Evolutionary conservation across 306 rosid species (phyloP).

Genomic region (Begonia fuchsioides): DNA sequence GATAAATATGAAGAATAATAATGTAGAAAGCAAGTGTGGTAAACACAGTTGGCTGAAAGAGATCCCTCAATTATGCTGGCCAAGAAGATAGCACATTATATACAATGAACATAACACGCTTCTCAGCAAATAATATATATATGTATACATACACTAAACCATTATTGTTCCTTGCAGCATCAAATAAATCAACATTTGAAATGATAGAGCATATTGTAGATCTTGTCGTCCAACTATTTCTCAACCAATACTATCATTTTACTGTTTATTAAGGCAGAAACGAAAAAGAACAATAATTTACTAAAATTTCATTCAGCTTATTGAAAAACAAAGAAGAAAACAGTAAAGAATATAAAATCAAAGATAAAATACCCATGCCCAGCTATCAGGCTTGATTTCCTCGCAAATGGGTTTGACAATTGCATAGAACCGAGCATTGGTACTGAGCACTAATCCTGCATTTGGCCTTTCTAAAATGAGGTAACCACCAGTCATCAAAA

Average conservation of each 20-base stretch:
- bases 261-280: background rate
- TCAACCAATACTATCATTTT: background rate
- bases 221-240: background rate
- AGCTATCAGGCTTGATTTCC: conserved; percentile 32
- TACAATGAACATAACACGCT: no score
- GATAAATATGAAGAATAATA: no score
- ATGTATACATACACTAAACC: no score
- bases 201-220: no score
- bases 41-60: background rate
- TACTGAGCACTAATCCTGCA: conserved; percentile 73
- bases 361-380: conserved; percentile 47
- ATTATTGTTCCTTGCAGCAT: no score
- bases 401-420: conserved; percentile 48
- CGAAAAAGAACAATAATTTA: conserved; percentile 1
- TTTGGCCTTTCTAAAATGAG: conserved; percentile 67
- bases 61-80: no score
- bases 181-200: no score
- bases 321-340: no score
- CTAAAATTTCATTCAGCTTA: background rate
- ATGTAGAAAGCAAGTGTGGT: no score
- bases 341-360: no score
- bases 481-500: conserved; percentile 62
- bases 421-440: conserved; percentile 69
- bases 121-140: no score
- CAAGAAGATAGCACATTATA: no score